Evolutionary conservation across 2,329 filamentous ascomycete genomes (phyloP).

Genomic region (Aureobasidium sp.): DNA sequence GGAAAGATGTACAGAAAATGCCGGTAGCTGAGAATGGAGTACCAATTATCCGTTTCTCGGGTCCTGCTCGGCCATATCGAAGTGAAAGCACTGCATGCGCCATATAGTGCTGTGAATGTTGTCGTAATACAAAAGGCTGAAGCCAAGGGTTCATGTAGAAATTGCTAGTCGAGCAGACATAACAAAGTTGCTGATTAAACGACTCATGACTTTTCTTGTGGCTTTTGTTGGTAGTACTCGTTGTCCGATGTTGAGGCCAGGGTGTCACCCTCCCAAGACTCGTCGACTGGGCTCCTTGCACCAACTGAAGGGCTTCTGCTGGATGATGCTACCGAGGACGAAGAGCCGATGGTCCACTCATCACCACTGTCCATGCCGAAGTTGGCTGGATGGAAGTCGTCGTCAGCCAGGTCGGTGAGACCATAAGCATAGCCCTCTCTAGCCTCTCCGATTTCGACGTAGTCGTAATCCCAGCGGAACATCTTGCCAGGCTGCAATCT

Average conservation of each 20-base stretch:
- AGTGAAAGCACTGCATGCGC: not conserved
- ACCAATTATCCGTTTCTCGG: not conserved
- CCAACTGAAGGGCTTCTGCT: slow-evolving; percentile 49
- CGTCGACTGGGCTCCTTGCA: slow-evolving; percentile 43
- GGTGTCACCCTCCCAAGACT: slow-evolving; percentile 52
- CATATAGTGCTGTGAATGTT: not conserved
- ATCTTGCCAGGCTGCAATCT: slow-evolving; percentile 75
- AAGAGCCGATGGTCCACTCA: slow-evolving; percentile 84
- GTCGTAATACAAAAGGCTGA: not conserved
- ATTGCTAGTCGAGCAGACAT: not conserved
- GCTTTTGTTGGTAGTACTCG: slow-evolving; percentile 20
- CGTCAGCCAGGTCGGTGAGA: slow-evolving; percentile 46
- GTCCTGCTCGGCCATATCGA: not conserved
- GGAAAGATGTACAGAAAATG: not conserved
- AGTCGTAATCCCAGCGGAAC: slow-evolving; percentile 93
- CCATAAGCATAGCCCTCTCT: slow-evolving; percentile 45
- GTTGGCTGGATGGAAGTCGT: slow-evolving; percentile 37
- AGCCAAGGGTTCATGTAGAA: not conserved
- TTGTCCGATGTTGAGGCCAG: slow-evolving; percentile 37
- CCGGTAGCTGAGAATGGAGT: not conserved
- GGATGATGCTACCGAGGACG: slow-evolving; percentile 62
- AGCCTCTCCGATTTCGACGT: slow-evolving; percentile 71
- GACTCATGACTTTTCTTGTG: not conserved
- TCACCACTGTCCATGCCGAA: slow-evolving; percentile 55
- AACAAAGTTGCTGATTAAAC: not conserved